Evolutionary conservation across 1,139 yeast species (phyloP).

Genomic region (Sugiyamaella sp.): DNA sequence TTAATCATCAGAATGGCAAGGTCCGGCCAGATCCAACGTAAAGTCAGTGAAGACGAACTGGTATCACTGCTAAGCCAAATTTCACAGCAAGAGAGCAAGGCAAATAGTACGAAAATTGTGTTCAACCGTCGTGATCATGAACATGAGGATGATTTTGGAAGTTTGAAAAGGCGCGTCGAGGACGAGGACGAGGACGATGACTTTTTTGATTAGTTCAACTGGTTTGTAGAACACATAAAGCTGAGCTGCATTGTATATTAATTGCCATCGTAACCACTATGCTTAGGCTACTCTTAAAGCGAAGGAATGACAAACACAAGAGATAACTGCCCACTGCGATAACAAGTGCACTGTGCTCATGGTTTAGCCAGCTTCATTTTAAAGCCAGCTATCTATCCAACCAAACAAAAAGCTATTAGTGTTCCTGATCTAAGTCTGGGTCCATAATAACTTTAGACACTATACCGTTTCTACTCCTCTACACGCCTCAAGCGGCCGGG

Average conservation of each 20-base stretch:
- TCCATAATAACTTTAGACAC: too few relatives aligned
- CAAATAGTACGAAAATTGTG: constrained; percentile 63
- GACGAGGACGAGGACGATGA: constrained; percentile 42
- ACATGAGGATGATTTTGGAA: constrained; percentile 30
- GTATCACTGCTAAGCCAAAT: constrained; percentile 83
- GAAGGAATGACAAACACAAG: too few relatives aligned
- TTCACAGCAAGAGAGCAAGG: constrained; percentile 73
- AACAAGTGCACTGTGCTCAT: too few relatives aligned
- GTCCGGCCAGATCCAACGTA: constrained; percentile 73
- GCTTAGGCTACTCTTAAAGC: too few relatives aligned
- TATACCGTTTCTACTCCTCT: too few relatives aligned
- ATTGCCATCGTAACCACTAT: background rate
- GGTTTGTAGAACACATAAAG: constrained; percentile 6
- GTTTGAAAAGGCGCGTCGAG: constrained; percentile 21
- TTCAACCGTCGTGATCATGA: constrained; percentile 35
- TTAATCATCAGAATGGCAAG: constrained; percentile 73
- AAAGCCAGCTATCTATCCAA: too few relatives aligned
- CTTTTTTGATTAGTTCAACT: constrained; percentile 38
- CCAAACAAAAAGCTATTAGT: too few relatives aligned
- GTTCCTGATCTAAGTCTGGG: too few relatives aligned
- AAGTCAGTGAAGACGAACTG: constrained; percentile 75
- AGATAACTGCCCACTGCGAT: too few relatives aligned
- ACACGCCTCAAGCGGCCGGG: too few relatives aligned
- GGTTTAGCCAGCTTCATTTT: too few relatives aligned
- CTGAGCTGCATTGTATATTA: background rate